Evolutionary conservation across 805 yeast genomes (phyloP), one percentile per base, ranked within the genome.

Genomic region (Hanseniaspora mollemarum): DNA sequence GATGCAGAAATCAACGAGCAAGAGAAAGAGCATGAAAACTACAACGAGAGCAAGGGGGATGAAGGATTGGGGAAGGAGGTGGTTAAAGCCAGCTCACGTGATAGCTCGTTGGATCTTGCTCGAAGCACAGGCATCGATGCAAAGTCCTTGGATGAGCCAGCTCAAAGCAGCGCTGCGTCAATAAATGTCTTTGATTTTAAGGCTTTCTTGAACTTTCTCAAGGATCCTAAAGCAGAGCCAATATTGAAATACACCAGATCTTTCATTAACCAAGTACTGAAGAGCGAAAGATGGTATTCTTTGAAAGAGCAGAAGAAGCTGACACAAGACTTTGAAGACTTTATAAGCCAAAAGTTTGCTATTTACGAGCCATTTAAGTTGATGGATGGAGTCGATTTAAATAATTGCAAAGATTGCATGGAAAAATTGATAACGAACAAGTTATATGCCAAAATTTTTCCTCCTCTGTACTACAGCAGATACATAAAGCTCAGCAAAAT

Each of bases 351-450:
- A 16, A 82, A 82, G 59, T 75, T 85, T 65, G 55, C 64, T 1
- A 62, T 69, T 15, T 80, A 71, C 58, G 83, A 82, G 54, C 96
- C 96, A 1, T 90, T 92, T 63, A 73, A 77, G 21, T 67, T 76
- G 2, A 73, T 86, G 69, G 78, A 77, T 16, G 75, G 71, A 2
- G 70, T 71, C 19, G 79, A 75, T 49, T 67, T 84, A 46, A 78
- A 73, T 35, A 87, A 88, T 60, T 81, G 94, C 2, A 69, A 80
- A 56, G 96, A 87, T 58, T 98, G 98, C 0, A 72, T 92, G 58
- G 99, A 92, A 64, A 92, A 92, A 63, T 71, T 92, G 39, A 73
- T 94, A 9, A 86, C 88, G 94, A 88, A 90, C 51, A 73, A 95
- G 55, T 65, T 94, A 2, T 88, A 87, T 62, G 71, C 71, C 1